A percentile compares a stretch with the other conserved stretches of the same genome.
Evolutionary conservation across 768 basidiomycete genomes (phyloP).

Genomic region (Cyathus striatus): DNA sequence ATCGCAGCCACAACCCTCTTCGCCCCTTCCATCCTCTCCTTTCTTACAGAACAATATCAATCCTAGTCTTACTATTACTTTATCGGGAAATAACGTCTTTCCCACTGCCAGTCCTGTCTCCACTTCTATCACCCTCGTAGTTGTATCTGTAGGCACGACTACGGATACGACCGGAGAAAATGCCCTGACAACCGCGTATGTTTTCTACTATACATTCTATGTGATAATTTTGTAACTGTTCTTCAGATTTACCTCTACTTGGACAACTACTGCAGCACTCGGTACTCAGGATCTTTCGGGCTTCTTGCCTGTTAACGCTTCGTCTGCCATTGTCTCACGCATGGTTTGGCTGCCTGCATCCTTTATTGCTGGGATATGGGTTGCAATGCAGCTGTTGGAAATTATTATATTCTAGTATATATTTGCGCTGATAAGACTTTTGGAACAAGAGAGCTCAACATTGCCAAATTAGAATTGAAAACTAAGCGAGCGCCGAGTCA

Average conservation of each 20-base stretch:
- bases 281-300: constrained; percentile 6
- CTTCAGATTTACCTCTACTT: constrained; percentile 1
- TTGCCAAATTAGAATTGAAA: too few relatives aligned
- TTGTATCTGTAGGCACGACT: background rate
- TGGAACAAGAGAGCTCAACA: too few relatives aligned
- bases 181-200: background rate
- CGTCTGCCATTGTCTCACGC: too few relatives aligned
- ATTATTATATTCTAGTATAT: too few relatives aligned
- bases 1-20: constrained; percentile 28
- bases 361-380: background rate
- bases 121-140: background rate
- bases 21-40: constrained; percentile 23
- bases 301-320: constrained; percentile 7
- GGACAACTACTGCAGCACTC: constrained; percentile 8
- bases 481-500: too few relatives aligned
- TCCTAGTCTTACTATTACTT: background rate
- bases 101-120: constrained; percentile 1
- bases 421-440: too few relatives aligned
- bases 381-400: too few relatives aligned
- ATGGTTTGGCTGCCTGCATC: too few relatives aligned
- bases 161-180: background rate
- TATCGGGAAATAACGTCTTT: background rate
- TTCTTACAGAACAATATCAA: constrained; percentile 13
- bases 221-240: too few relatives aligned
- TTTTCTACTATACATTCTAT: background rate